Conservation (phyloP, 75 land plant species). For the Pseudotsuga menziesii region DNA sequence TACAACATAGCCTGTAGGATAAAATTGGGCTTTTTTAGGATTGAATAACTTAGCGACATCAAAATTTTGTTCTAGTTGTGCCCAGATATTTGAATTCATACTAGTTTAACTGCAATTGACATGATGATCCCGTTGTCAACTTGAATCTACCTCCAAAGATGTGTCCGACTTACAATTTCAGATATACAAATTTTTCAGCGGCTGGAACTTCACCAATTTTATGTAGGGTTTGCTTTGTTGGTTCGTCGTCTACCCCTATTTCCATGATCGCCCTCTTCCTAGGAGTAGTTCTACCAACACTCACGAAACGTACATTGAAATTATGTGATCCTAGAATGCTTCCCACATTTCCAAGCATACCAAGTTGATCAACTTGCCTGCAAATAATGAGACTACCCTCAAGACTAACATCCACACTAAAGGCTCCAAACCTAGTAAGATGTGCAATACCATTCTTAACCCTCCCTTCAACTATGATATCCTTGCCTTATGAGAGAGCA, state of each 20-base stretch:
- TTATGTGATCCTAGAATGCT: conserved; percentile 65
- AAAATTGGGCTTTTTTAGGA: background rate
- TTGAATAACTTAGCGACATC: background rate
- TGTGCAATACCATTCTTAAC: conserved; percentile 73
- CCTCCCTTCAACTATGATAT: conserved; percentile 59
- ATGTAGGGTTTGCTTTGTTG: conserved; percentile 46
- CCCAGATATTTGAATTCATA: background rate
- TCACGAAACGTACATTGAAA: conserved; percentile 90
- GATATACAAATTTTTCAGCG: conserved; percentile 74
- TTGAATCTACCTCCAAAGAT: conserved; percentile 7
- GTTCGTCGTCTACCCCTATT: conserved; percentile 81
- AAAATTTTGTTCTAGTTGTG: background rate
- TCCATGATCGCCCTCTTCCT: conserved; percentile 78
- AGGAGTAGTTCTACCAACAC: conserved; percentile 69
- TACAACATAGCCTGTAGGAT: background rate
- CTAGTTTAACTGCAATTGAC: background rate
- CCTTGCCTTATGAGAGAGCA: conserved; percentile 58
- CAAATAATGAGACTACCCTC: conserved; percentile 78
- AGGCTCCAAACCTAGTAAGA: conserved; percentile 64
- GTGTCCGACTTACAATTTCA: conserved; percentile 47
- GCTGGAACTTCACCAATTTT: conserved; percentile 71
- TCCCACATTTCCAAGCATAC: conserved; percentile 88
- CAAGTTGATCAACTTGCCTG: conserved; percentile 91
- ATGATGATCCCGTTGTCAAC: background rate
- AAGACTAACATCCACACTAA: conserved; percentile 75